Conservation (phyloP, 306 rosid genomes). For the Prunus kanzakura region DNA sequence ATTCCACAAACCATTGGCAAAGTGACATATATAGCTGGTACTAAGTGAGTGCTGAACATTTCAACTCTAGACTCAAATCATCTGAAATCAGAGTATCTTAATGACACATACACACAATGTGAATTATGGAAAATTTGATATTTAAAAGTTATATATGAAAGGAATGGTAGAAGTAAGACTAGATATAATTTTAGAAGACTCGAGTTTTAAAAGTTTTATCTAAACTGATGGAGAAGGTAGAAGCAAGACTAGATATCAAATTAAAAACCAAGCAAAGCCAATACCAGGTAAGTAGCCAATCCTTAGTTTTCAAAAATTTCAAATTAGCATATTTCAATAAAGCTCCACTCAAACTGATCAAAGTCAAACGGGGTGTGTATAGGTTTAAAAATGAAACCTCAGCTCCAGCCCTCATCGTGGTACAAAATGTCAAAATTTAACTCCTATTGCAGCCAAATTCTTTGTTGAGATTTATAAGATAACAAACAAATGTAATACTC, state of each 20-base stretch:
- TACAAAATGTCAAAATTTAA: not conserved
- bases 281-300: not conserved
- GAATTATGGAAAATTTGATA: not conserved
- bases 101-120: not conserved
- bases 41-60: not conserved
- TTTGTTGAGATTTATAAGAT: not conserved
- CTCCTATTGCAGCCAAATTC: not conserved
- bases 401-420: not conserved
- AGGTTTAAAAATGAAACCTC: not conserved
- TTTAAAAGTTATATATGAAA: not conserved
- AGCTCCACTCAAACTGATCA: not conserved
- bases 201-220: not conserved
- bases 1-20: not conserved
- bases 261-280: not conserved
- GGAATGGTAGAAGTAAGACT: not conserved
- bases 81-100: not conserved
- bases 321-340: not conserved
- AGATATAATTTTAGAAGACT: not conserved
- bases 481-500: slow-evolving; percentile 16
- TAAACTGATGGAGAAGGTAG: not conserved
- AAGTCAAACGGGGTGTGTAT: not conserved
- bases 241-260: not conserved
- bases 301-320: not conserved
- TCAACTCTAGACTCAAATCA: not conserved
- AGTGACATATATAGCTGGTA: not conserved